Evolutionary conservation across 164 flowering plant genomes (phyloP).

Genomic region (Annona squamosa): DNA sequence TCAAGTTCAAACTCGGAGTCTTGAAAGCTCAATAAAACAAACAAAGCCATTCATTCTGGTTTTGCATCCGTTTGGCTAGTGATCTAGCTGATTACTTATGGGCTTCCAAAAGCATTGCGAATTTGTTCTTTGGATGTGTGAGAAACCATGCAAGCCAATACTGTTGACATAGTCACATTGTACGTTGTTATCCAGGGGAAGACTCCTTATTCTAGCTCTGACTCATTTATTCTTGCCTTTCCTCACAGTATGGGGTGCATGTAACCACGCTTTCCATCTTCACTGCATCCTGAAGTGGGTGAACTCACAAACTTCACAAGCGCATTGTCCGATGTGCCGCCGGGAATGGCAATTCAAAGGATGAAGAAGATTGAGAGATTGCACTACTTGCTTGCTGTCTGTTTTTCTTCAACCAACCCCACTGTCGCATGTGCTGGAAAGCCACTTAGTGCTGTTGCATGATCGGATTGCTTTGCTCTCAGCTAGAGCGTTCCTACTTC

Average conservation of each 20-base stretch:
- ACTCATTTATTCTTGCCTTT: background rate
- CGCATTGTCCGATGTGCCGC: constrained; percentile 84
- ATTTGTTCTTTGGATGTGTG: too few relatives aligned
- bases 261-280: constrained; percentile 87
- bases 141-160: too few relatives aligned
- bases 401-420: background rate
- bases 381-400: background rate
- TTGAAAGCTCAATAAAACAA: too few relatives aligned
- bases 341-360: constrained; percentile 84
- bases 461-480: background rate
- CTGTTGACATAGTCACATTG: too few relatives aligned
- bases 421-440: background rate
- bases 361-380: constrained; percentile 9
- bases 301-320: constrained; percentile 75
- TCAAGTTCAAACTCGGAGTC: too few relatives aligned
- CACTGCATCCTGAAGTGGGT: constrained; percentile 89
- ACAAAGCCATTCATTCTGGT: too few relatives aligned
- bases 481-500: too few relatives aligned
- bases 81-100: too few relatives aligned
- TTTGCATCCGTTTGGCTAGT: too few relatives aligned
- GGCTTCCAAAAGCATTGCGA: too few relatives aligned
- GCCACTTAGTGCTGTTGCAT: background rate
- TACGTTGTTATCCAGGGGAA: too few relatives aligned
- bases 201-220: background rate
- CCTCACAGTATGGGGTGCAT: constrained; percentile 78